Evolutionary conservation across 148 eudicot genomes (phyloP), one percentile per base, ranked within the genome.

Genomic region (Rhododendron griersonianum): DNA sequence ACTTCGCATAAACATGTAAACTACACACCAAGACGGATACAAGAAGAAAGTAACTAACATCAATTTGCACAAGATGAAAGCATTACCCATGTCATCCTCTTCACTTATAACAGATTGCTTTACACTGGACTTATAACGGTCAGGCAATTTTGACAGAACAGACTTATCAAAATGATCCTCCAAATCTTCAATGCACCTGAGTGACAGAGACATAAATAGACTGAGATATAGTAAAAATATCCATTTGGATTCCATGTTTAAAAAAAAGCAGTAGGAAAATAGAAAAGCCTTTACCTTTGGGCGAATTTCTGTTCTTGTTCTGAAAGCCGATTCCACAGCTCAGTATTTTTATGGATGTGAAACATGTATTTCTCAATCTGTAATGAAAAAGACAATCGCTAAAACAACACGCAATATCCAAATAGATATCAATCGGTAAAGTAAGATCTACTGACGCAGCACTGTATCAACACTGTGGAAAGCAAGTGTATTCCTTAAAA

Each of bases 41-140:
- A 10, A 57, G 53, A 11, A 65, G 16, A 30, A 51, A 50, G 53
- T 30, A n/a, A 80, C 57, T 47, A 45, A 30, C 15, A 30, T 25
- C 48, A 39, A 61, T 2, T 80, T 82, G 55, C 11, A 23, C 55
- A 71, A 35, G 51, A 75, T 30, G 6, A 71, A 82, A 57, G 86
- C 47, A 65, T 87, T 94, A 95, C 99, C 99, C 98, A 95, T 97
- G 91, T 97, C 98, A 88, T 95, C 96, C 82, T 94, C 98, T 89
- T 95, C 98, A 81, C 99, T 95, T 47, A 93, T 93, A 84, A 89
- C 89, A 87, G 98, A 97, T 92, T 97, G 99, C 91, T 94, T 94
- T 77, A 94, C 85, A 86, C 92, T 92, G 83, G 99, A 97, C 90
- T 95, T 93, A 90, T 94, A 95, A 59, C 95, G 94, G 86, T 88